A percentile compares a stretch with the other conserved stretches of the same genome.
These are phyloP conservation scores for Lonicera japonica DNA, from an alignment of 129 eudicot genomes.

Conservation along the genomic window DNA sequence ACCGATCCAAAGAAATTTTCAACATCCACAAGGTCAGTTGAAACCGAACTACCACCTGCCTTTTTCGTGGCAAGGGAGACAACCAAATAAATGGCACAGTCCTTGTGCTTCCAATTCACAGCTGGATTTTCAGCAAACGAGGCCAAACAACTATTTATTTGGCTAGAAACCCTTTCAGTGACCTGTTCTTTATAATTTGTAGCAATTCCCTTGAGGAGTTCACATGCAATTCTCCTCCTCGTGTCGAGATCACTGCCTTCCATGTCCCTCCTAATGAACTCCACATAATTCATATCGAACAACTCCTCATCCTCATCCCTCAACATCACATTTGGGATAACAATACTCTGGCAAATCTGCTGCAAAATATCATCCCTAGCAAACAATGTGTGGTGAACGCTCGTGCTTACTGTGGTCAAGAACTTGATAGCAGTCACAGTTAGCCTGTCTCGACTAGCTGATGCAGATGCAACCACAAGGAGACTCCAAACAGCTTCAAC, in stretches of 20 bases:
- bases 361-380: constrained; percentile 62
- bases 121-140: constrained; percentile 61
- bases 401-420: constrained; percentile 67
- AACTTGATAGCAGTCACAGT: constrained; percentile 93
- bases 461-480: constrained; percentile 55
- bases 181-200: constrained; percentile 67
- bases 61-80: constrained; percentile 68
- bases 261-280: constrained; percentile 86
- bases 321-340: constrained; percentile 85
- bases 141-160: constrained; percentile 54
- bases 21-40: constrained; percentile 81
- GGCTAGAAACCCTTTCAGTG: constrained; percentile 49
- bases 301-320: constrained; percentile 93
- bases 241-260: constrained; percentile 96
- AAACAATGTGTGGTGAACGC: constrained; percentile 70
- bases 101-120: constrained; percentile 84
- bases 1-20: constrained; percentile 68
- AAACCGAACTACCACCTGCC: constrained; percentile 64
- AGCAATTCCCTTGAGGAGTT: constrained; percentile 92
- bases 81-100: constrained; percentile 89
- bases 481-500: constrained; percentile 77
- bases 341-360: constrained; percentile 75
- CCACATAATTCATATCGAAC: constrained; percentile 85
- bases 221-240: constrained; percentile 94
- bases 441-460: constrained; percentile 67